These are phyloP conservation scores for Aspergillus sp. DNA, from an alignment of 2,329 filamentous ascomycete species.

Conservation along the genomic window DNA sequence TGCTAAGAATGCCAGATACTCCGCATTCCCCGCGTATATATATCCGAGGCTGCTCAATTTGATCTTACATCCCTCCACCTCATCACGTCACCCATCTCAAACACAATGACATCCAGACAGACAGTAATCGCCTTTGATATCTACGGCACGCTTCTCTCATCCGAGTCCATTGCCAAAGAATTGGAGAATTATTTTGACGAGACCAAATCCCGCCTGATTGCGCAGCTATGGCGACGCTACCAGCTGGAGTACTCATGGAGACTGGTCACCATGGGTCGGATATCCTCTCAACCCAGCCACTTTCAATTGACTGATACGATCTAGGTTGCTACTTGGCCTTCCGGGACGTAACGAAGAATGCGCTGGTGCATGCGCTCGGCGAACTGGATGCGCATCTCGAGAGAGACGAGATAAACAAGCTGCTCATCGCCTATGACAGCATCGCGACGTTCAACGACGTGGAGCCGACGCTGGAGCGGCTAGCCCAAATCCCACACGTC, in stretches of 20 bases:
- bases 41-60: neutral
- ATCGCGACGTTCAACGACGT: constrained; percentile 67
- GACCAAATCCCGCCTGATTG: constrained; percentile 57
- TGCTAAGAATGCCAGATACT: neutral
- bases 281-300: constrained; percentile 2
- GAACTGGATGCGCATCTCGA: constrained; percentile 53
- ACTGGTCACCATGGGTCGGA: constrained; percentile 70
- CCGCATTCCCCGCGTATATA: neutral
- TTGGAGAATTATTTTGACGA: constrained; percentile 58
- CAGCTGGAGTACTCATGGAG: constrained; percentile 79
- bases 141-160: constrained; percentile 73
- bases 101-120: constrained; percentile 11
- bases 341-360: constrained; percentile 59
- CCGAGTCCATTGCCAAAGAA: constrained; percentile 63
- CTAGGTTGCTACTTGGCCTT: constrained; percentile 64
- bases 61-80: neutral
- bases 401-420: constrained; percentile 42
- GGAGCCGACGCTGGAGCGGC: constrained; percentile 48
- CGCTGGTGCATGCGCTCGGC: constrained; percentile 63
- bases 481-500: constrained; percentile 45
- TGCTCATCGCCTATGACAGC: constrained; percentile 65
- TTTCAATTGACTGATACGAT: constrained; percentile 1
- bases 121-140: constrained; percentile 69
- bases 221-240: constrained; percentile 64
- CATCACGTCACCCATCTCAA: constrained; percentile 24